Conservation (phyloP, 202 grass and related monocot genomes). For the Saccharum hybrid region DNA sequence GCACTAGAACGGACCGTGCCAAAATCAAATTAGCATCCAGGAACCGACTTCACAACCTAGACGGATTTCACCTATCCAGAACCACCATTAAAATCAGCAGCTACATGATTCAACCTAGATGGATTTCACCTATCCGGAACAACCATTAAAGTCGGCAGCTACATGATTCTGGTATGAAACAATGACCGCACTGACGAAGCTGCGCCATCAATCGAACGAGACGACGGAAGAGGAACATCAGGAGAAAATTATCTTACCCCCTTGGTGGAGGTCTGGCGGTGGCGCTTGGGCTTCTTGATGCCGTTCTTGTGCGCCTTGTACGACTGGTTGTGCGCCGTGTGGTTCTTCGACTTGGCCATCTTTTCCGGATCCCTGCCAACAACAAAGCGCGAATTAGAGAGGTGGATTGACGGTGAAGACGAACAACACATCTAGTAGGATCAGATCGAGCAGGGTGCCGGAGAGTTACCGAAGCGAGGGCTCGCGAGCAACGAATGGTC, state of each 20-base stretch:
- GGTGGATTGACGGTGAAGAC: too few relatives aligned
- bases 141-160: not conserved
- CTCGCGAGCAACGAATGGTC: constrained; percentile 3
- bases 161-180: not conserved
- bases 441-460: not conserved
- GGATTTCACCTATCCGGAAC: not conserved
- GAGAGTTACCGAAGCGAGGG: constrained; percentile 31
- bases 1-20: not conserved
- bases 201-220: not conserved
- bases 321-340: constrained; percentile 98
- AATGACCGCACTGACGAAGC: not conserved
- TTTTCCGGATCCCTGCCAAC: constrained; percentile 7
- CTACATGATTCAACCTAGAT: not conserved
- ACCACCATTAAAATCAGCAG: too few relatives aligned
- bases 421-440: not conserved
- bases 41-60: not conserved
- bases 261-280: constrained; percentile 90
- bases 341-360: constrained; percentile 99
- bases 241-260: constrained; percentile 52
- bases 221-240: not conserved
- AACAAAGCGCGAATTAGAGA: not conserved
- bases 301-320: constrained; percentile 98
- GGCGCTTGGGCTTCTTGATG: constrained; percentile 95
- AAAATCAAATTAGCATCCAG: not conserved
- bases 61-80: too few relatives aligned